phyloP scores from a whole-genome alignment of 306 rosid genomes.

The Cicer arietinum region DNA sequence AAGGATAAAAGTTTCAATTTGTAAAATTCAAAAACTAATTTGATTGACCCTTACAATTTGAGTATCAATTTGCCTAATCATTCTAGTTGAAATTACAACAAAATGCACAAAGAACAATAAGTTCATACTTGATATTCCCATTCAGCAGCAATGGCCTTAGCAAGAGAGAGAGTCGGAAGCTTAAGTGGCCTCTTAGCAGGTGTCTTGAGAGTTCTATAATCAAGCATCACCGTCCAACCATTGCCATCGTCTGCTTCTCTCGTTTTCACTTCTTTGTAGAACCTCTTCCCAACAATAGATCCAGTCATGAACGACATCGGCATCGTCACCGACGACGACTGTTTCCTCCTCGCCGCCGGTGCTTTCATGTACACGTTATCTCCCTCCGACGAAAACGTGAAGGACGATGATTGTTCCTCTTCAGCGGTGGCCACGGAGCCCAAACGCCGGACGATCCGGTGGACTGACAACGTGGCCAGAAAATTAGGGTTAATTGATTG shows the following conservation, averaged over 20 bases:
- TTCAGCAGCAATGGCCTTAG: slow-evolving; percentile 84
- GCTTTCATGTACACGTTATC: slow-evolving; percentile 57
- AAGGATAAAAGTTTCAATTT: no score
- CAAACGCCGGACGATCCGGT: background rate
- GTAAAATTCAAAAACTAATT: no score
- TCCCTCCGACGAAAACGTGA: slow-evolving; percentile 68
- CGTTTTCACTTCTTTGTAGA: slow-evolving; percentile 70
- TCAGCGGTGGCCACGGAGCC: slow-evolving; percentile 53
- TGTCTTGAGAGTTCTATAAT: slow-evolving; percentile 85
- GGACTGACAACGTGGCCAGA: background rate
- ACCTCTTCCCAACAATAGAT: slow-evolving; percentile 84
- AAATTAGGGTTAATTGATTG: slow-evolving; percentile 19
- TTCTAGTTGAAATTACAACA: background rate
- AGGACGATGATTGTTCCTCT: slow-evolving; percentile 55
- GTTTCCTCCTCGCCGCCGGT: slow-evolving; percentile 43
- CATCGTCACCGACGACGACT: slow-evolving; percentile 78
- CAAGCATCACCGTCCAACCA: slow-evolving; percentile 93
- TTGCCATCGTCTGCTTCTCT: slow-evolving; percentile 78
- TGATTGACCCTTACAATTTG: no score
- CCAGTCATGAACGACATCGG: slow-evolving; percentile 95
- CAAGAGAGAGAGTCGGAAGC: slow-evolving; percentile 76
- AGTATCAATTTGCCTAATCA: no score
- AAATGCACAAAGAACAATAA: background rate
- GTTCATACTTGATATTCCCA: slow-evolving; percentile 88
- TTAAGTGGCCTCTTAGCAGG: slow-evolving; percentile 88